Evolutionary conservation across 352 stramenopile species (phyloP), one percentile per base, ranked within the genome.

Genomic region (Elongisporangium undulatum): DNA sequence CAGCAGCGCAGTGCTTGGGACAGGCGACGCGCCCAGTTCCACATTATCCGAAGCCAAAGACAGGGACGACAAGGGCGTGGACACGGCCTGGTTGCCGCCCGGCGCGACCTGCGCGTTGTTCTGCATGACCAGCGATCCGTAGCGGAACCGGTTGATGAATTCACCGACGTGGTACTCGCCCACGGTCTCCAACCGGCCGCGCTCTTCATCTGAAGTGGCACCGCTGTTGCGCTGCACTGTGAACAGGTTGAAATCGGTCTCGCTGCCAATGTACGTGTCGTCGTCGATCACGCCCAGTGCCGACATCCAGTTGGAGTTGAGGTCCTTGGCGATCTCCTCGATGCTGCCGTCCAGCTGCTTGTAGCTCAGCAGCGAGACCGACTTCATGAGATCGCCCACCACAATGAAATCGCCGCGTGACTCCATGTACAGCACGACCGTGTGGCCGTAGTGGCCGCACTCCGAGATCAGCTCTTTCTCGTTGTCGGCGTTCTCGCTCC

Each of bases 321-420:
- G 90, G 68, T 99, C 96, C 61, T 97, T 87, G 3, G 95, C 95
- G 61, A 98, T 90, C 69, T 99, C 94, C 74, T 98, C 94, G n/a
- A 99, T 91, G 21, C 71, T 92, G 2, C 86, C 86, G 55, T 94
- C 89, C 23, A 92, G 63, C 49, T 94, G 86, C 69, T 97, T 97
- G 81, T 98, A 98, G 65, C 94, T 94, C 24, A 99, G 68, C 21
- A 99, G 66, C 24, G 91, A 97, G 55, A 99, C 96, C 2, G 93
- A 98, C 63, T 98, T 97, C 96, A 99, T 98, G 49, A 99, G 67
- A 63, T 99, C 96, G 19, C 95, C 96, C 19, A 98, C 93, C 34
- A 98, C 90, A n/a, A 97, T 95, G 52, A 98, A 97, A 64, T 98
- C 92, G 21, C 94, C 94, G 29, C 87, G 82, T 39, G 91, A 98